Percentiles rank a stretch among this genome's conserved stretches.
These are phyloP conservation scores for Bipolaris victoriae DNA, from an alignment of 2,329 filamentous ascomycete genomes.

Conservation along the genomic window DNA sequence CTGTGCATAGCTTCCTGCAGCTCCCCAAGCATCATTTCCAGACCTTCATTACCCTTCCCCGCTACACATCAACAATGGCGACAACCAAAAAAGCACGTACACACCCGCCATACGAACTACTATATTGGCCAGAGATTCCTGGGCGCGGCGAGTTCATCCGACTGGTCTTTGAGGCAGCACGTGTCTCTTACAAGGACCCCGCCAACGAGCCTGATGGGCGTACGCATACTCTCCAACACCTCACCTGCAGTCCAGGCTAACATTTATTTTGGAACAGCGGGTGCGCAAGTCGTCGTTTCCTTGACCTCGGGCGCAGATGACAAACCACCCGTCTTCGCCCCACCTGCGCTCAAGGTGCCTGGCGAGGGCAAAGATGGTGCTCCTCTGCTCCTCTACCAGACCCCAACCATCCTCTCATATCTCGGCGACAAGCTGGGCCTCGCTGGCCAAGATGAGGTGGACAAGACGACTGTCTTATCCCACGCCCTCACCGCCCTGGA, in stretches of 20 bases:
- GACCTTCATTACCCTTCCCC: not conserved
- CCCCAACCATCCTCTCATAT: constrained; percentile 75
- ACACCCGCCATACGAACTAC: constrained; percentile 63
- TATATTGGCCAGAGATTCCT: constrained; percentile 75
- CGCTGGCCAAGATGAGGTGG: constrained; percentile 56
- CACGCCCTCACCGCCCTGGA: constrained; percentile 74
- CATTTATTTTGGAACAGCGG: constrained; percentile 3
- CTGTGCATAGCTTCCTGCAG: constrained; percentile 2
- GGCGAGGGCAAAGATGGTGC: constrained; percentile 59
- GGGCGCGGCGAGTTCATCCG: constrained; percentile 78
- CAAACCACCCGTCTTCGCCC: constrained; percentile 71
- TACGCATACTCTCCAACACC: constrained; percentile 10
- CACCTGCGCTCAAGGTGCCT: constrained; percentile 65
- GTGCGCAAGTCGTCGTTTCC: constrained; percentile 58
- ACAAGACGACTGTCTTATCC: constrained; percentile 65
- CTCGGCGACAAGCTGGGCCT: constrained; percentile 67
- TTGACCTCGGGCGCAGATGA: constrained; percentile 57
- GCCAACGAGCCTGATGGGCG: constrained; percentile 59
- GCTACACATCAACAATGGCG: constrained; percentile 24
- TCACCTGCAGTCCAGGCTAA: not conserved
- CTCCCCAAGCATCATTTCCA: not conserved
- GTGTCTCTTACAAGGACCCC: constrained; percentile 68
- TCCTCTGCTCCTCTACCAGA: constrained; percentile 69
- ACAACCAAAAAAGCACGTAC: constrained; percentile 35
- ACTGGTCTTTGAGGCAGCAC: constrained; percentile 72